Evolutionary conservation across 805 yeast species (phyloP).

Genomic region (Candida bentonensis): DNA sequence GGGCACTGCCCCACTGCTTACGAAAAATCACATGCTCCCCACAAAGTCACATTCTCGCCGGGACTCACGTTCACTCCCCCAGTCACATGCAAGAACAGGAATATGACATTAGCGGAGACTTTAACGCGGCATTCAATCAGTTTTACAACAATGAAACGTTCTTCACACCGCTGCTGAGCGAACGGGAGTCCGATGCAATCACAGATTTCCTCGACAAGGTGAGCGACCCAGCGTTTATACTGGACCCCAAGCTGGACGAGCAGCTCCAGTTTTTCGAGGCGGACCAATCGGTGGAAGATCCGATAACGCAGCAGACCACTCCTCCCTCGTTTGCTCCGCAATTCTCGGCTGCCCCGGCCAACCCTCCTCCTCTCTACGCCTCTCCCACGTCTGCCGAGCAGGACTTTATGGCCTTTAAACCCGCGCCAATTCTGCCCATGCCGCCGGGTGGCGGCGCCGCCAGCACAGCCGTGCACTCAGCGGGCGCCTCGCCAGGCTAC

Average conservation of each 20-base stretch:
- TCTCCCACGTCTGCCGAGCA: neutral
- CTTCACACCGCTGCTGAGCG: conserved; percentile 11
- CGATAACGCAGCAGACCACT: neutral
- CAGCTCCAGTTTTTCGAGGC: neutral
- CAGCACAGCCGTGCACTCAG: neutral
- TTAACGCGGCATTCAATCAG: neutral
- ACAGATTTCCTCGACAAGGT: conserved; percentile 18
- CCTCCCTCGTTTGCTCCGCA: neutral
- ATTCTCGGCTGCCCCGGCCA: no score
- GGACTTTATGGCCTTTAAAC: no score
- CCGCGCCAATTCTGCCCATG: neutral
- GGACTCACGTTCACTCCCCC: neutral
- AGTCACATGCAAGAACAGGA: neutral
- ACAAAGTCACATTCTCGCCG: neutral
- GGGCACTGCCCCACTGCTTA: no score
- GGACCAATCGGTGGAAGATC: no score
- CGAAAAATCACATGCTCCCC: no score
- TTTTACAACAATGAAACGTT: conserved; percentile 2
- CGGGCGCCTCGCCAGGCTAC: neutral
- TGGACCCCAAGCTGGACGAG: conserved; percentile 18
- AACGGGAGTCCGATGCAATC: conserved; percentile 18
- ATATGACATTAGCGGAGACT: conserved; percentile 1
- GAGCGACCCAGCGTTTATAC: conserved; percentile 18
- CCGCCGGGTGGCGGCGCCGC: neutral
- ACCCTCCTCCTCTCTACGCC: neutral